phyloP scores from a whole-genome alignment of 2,329 filamentous ascomycete species.

The Corniculantispora saksenae region DNA sequence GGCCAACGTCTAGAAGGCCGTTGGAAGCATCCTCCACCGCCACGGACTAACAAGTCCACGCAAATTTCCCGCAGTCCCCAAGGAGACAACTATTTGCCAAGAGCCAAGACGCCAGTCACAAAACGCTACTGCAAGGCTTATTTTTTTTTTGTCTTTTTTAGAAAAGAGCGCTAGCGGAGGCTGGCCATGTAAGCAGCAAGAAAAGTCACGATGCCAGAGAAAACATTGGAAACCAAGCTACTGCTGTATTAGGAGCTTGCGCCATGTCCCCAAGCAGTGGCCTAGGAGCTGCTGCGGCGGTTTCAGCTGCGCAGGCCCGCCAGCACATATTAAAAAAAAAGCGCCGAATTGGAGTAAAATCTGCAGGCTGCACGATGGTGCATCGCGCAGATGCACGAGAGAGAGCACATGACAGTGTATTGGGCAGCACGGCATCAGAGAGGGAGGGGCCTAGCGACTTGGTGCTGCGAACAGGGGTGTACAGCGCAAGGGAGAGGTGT shows the following conservation, averaged over 20 bases:
- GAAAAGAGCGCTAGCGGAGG: neutral
- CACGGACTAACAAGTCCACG: neutral
- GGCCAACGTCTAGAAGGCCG: neutral
- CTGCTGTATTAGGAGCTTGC: too few relatives aligned
- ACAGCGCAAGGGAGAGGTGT: neutral
- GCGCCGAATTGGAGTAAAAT: neutral
- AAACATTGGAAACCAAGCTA: too few relatives aligned
- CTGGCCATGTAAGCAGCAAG: neutral
- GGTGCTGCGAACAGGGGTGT: conserved; percentile 7
- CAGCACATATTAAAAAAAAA: neutral
- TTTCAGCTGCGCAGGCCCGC: neutral
- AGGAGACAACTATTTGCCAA: neutral
- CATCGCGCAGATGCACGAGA: neutral
- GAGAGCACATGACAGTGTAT: conserved; percentile 8
- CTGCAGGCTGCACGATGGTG: conserved; percentile 1
- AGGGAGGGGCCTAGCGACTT: neutral
- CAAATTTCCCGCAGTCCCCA: neutral
- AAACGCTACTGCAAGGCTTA: neutral
- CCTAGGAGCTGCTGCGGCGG: neutral
- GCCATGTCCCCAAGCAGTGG: neutral
- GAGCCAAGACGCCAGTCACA: neutral
- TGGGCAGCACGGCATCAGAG: neutral
- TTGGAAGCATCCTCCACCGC: neutral
- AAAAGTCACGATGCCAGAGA: neutral
- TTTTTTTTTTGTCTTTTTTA: neutral